Base-by-base conservation (phyloP, 768 basidiomycete genomes). In the Termitomyces sp. region DNA sequence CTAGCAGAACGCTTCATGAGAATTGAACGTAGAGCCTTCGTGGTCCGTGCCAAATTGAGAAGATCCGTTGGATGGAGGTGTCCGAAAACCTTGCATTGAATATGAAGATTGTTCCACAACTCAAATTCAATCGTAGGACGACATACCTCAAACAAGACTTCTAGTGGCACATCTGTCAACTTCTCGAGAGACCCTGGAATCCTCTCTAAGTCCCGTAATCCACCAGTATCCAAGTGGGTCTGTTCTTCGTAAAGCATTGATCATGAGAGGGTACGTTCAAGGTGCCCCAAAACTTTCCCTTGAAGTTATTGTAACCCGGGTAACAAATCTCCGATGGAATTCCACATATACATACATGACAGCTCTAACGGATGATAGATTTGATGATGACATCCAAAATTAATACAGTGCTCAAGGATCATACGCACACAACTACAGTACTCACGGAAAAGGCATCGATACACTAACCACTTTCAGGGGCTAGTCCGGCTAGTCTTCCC, bases 401-500 rank as follows among this genome's bases (percentile, higher is more conserved):
- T 23, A 38, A 38, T 23, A 43, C 42, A 34, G 43, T 29, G 32
- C 23, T 38, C 43, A 25, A 45, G 40, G 9, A 29, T 37, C 29
- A 46, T 29, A 42, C 29, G 42, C 41, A 25, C 29, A 43, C 21
- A n/a, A 49, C 11, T 40, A 27, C 47, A 56, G 9, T 11, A 37
- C 32, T 48, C 44, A 31, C 45, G 41, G 4, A n/a, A 23, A 38
- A 21, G 31, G 19, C n/a, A 50, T 25, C 19, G 35, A 10, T 37
- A 40, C 14, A 50, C 31, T 40, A 56, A 46, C 44, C 32, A 38
- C 32, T n/a, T 16, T 31, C n/a, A 61, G 25, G 37, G 9, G n/a
- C n/a, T 25, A 37, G 12, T 23, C 66, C n/a, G n/a, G n/a, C n/a
- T 65, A 80, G 47, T 81, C 77, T 55, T 87, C 86, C 70, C 78